phyloP scores from a whole-genome alignment of 148 eudicot species.

The Rhododendron williamsianum region DNA sequence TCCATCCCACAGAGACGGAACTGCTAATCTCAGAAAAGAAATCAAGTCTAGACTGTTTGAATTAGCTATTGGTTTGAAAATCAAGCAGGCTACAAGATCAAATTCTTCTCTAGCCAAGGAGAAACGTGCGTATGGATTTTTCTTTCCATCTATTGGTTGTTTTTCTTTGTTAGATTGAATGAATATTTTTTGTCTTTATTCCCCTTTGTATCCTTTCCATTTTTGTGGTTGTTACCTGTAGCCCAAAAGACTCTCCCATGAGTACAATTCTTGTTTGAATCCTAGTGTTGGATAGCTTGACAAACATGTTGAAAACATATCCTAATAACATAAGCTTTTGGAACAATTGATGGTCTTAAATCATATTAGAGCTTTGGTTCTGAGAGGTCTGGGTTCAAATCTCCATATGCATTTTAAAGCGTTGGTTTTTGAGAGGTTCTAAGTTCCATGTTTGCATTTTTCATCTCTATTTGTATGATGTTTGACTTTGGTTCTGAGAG shows the following conservation, averaged over 20 bases:
- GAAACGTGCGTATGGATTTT: constrained; percentile 44
- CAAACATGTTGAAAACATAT: background rate
- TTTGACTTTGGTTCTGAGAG: background rate
- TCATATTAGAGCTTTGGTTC: background rate
- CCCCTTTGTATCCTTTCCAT: background rate
- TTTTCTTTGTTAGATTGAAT: background rate
- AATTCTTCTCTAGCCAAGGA: constrained; percentile 39
- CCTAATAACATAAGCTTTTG: background rate
- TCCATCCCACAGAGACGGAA: constrained; percentile 35
- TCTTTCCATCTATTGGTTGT: constrained; percentile 5
- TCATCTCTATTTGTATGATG: background rate
- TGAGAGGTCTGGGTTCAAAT: background rate
- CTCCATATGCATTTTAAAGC: background rate
- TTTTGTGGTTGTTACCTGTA: background rate
- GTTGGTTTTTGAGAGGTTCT: background rate
- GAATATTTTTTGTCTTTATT: background rate
- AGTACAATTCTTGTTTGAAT: background rate
- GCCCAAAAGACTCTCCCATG: background rate
- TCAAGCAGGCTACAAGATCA: constrained; percentile 31
- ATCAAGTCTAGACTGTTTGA: constrained; percentile 52
- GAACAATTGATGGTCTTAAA: background rate
- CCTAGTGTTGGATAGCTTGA: background rate
- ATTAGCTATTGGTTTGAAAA: constrained; percentile 46
- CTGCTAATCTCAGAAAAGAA: constrained; percentile 46
- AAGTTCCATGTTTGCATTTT: background rate